These are phyloP conservation scores for Fusarium sp. DNA, from an alignment of 2,329 filamentous ascomycete genomes.

Conservation along the genomic window DNA sequence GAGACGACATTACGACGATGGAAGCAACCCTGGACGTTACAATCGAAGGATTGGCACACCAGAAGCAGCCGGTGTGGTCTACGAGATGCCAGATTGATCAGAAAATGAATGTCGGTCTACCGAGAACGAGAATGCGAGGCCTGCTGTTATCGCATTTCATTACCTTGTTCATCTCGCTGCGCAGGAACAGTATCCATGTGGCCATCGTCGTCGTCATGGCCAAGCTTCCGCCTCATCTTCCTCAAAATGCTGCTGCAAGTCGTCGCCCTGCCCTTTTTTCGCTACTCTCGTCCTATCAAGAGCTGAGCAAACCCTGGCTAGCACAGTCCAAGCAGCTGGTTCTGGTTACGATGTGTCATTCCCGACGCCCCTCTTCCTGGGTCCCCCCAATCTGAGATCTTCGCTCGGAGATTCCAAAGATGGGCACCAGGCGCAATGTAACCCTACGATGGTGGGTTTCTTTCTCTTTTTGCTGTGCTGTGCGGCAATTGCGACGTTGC, in stretches of 20 bases:
- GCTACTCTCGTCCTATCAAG: neutral
- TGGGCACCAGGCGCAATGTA: conserved; percentile 21
- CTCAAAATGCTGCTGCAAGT: neutral
- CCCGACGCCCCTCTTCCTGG: neutral
- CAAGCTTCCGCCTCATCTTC: neutral
- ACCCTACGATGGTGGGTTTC: neutral
- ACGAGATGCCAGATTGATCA: neutral
- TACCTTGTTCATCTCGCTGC: neutral
- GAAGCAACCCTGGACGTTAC: conserved; percentile 23
- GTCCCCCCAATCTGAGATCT: conserved; percentile 29
- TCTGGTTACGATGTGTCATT: conserved; percentile 26
- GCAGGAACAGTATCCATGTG: neutral
- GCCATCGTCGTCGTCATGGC: neutral
- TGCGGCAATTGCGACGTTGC: neutral
- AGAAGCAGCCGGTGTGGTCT: neutral
- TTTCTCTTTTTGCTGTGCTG: neutral
- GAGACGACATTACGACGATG: neutral
- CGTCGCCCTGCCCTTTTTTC: conserved; percentile 7
- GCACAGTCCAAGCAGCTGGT: conserved; percentile 22
- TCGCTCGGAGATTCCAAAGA: conserved; percentile 21
- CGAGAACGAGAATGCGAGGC: neutral
- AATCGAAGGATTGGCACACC: conserved; percentile 34
- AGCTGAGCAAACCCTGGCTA: neutral
- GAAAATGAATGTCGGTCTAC: neutral
- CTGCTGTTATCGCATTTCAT: neutral